These are phyloP conservation scores for Sapria himalayana DNA, from an alignment of 345 rosid species.

Conservation along the genomic window DNA sequence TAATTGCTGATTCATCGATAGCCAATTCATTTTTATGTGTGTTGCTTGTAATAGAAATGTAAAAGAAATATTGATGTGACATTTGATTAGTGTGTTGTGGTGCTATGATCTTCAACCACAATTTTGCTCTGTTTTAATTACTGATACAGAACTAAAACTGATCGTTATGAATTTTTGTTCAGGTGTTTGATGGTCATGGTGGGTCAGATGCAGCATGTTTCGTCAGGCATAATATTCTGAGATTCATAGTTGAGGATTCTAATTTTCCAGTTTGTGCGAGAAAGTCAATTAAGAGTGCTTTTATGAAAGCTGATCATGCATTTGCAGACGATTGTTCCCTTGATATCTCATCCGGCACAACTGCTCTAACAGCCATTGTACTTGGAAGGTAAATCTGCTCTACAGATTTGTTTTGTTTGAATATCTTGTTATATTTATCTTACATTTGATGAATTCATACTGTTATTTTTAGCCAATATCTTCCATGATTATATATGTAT, in stretches of 20 bases:
- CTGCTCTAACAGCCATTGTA: slow-evolving; percentile 63
- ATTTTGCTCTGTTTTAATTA: too few relatives aligned
- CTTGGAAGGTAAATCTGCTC: slow-evolving; percentile 43
- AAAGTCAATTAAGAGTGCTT: slow-evolving; percentile 65
- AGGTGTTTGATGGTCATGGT: slow-evolving; percentile 98
- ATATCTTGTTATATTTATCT: too few relatives aligned
- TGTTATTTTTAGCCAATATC: too few relatives aligned
- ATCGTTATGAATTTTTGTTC: slow-evolving; percentile 10
- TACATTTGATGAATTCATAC: too few relatives aligned
- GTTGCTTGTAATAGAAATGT: too few relatives aligned
- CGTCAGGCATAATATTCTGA: slow-evolving; percentile 49
- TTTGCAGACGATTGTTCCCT: slow-evolving; percentile 71
- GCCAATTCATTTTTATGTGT: too few relatives aligned
- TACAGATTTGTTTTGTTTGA: background rate
- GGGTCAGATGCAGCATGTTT: slow-evolving; percentile 85
- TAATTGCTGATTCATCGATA: too few relatives aligned
- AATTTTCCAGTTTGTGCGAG: slow-evolving; percentile 56
- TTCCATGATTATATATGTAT: too few relatives aligned
- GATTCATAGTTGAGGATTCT: slow-evolving; percentile 59
- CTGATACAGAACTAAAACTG: too few relatives aligned
- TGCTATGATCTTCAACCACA: too few relatives aligned
- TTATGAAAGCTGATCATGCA: slow-evolving; percentile 69
- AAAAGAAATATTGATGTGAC: too few relatives aligned
- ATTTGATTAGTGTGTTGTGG: too few relatives aligned
- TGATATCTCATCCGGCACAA: slow-evolving; percentile 92